Percentiles rank a stretch among this genome's conserved stretches.
Conservation (phyloP, 2,329 filamentous ascomycete species). For the Aspergillus spinulosporus region DNA sequence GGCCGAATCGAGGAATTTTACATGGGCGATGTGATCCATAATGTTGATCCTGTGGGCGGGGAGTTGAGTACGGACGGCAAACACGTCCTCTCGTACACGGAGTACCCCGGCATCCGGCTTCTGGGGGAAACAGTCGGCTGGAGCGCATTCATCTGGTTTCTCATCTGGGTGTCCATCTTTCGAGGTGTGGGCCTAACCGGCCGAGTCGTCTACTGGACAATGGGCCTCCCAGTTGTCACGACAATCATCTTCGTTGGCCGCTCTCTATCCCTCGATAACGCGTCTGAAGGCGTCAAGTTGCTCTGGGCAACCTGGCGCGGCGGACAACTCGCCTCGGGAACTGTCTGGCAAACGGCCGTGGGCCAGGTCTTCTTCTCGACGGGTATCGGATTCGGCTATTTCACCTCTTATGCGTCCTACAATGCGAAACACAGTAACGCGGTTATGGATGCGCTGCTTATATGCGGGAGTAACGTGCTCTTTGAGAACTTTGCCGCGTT, state of each 20-base stretch:
- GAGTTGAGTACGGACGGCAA: constrained; percentile 41
- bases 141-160: constrained; percentile 60
- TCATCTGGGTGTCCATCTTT: constrained; percentile 62
- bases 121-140: constrained; percentile 60
- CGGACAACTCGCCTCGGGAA: constrained; percentile 51
- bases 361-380: constrained; percentile 63
- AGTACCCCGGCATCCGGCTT: constrained; percentile 50
- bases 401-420: constrained; percentile 60
- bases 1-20: constrained; percentile 56
- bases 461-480: constrained; percentile 56
- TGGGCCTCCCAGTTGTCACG: constrained; percentile 59
- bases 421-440: constrained; percentile 59
- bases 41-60: constrained; percentile 46
- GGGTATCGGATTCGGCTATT: constrained; percentile 60
- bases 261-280: constrained; percentile 56
- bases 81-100: constrained; percentile 46
- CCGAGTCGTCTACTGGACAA: constrained; percentile 62
- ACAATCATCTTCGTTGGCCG: constrained; percentile 59
- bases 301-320: constrained; percentile 53
- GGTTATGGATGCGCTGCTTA: constrained; percentile 59
- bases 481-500: constrained; percentile 57
- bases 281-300: constrained; percentile 53
- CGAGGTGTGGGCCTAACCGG: constrained; percentile 60
- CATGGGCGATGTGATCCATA: constrained; percentile 51
- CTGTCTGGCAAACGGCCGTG: constrained; percentile 60